phyloP scores from a whole-genome alignment of 148 eudicot genomes.

The Rhododendron griersonianum region DNA sequence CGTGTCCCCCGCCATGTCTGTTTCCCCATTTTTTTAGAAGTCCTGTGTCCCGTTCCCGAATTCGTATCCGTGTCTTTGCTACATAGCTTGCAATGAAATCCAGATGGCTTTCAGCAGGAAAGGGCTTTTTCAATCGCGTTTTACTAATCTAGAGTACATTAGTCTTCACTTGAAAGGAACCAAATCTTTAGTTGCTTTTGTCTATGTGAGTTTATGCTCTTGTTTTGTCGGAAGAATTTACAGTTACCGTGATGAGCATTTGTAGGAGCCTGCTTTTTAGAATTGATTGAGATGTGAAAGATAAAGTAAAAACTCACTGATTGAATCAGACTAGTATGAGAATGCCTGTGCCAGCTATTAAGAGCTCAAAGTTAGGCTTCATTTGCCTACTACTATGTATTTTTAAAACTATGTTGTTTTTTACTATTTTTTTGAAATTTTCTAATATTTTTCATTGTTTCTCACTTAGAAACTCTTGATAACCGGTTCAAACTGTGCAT shows the following conservation, averaged over 20 bases:
- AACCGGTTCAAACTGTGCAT: not conserved
- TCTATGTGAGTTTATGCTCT: not conserved
- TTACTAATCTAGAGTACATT: not conserved
- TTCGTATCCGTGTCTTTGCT: too few species aligned
- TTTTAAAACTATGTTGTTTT: not conserved
- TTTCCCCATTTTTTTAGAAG: too few species aligned
- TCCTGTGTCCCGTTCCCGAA: too few species aligned
- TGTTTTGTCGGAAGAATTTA: not conserved
- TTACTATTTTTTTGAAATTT: not conserved
- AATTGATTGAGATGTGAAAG: not conserved
- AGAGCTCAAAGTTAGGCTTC: not conserved
- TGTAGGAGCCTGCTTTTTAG: not conserved
- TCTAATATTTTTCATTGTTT: not conserved
- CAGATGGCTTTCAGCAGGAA: not conserved
- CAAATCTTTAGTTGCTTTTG: not conserved
- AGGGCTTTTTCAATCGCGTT: not conserved
- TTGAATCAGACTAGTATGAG: not conserved
- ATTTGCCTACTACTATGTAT: not conserved
- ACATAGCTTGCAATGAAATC: not conserved
- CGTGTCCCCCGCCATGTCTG: too few species aligned
- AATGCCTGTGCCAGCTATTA: not conserved
- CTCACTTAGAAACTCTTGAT: not conserved
- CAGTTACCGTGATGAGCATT: not conserved
- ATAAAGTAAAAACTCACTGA: not conserved
- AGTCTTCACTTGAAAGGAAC: not conserved